Evolutionary conservation across 169 alveolate species (phyloP).

Genomic region (Eimeria sp.): DNA sequence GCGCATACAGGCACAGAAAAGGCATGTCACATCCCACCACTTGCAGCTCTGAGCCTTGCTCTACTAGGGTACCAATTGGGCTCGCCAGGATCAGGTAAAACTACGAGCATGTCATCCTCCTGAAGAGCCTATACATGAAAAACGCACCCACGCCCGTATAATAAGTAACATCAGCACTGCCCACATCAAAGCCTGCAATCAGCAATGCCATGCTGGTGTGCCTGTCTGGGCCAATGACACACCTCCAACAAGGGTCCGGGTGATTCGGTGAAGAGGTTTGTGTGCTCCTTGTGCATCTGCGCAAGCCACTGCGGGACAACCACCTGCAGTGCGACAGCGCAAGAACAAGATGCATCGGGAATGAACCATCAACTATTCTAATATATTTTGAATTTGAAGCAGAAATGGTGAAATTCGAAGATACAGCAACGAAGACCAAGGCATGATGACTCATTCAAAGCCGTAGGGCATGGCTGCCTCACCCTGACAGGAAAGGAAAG

Average conservation of each 20-base stretch:
- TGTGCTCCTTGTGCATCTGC: not conserved
- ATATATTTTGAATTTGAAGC: no score
- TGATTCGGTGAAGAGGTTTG: slow-evolving; percentile 8
- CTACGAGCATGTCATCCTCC: slow-evolving; percentile 60
- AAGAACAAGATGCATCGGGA: not conserved
- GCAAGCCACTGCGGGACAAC: slow-evolving; percentile 67
- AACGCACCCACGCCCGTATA: not conserved
- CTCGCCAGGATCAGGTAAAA: slow-evolving; percentile 61
- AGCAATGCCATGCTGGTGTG: not conserved
- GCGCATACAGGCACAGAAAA: not conserved
- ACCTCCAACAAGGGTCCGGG: slow-evolving; percentile 27
- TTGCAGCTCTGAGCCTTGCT: not conserved
- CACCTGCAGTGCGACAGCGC: slow-evolving; percentile 13
- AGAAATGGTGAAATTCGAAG: no score
- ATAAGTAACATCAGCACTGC: not conserved
- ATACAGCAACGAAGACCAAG: no score
- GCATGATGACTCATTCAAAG: no score
- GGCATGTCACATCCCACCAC: not conserved
- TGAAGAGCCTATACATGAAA: slow-evolving; percentile 11
- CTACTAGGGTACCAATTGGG: slow-evolving; percentile 47
- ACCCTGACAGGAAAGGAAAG: slow-evolving; percentile 68
- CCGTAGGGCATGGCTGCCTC: not conserved
- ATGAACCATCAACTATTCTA: not conserved
- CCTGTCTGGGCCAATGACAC: not conserved
- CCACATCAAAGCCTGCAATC: not conserved